Evolutionary conservation across 805 yeast species (phyloP), one percentile per base, ranked within the genome.

Genomic region (Lachancea nothofagi): DNA sequence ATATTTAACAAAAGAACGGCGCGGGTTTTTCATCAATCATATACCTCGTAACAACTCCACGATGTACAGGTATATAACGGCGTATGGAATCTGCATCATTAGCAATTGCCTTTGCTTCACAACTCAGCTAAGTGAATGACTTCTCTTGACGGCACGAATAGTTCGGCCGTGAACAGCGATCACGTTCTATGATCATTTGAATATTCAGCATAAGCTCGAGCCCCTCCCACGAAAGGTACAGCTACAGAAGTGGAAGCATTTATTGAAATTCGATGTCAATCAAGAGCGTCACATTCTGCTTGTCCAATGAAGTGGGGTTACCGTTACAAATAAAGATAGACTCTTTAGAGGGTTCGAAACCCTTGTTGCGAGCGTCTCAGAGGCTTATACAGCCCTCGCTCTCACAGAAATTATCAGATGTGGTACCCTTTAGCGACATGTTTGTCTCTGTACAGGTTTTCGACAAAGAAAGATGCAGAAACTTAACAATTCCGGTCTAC

Each of bases 221-320:
- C 9, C 10, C 9, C 25, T 10, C 25, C 9, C 25, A 10, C 25
- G 9, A 23, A 10, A 23, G 9, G 10, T 10, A 8, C 25, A 23
- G 25, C 25, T 10, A n/a, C n/a, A n/a, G 10, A 5, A 5, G 18
- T 13, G 3, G 15, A 27, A 13, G 27, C 15, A 8, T n/a, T 18
- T 22, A 13, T 22, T 13, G 32, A 21, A n/a, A 4, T 35, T 29
- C 14, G 15, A 51, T 51, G 55, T 41, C 50, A 12, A 42, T 48
- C 31, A 66, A 63, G 33, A 69, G 72, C 30, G 68, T 75, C 23
- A 71, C 79, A 5, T 79, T 76, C 54, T 75, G 75, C 50, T 64
- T 74, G 3, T 77, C 84, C 0, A 69, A 72, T 42, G 84, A 78
- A 44, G 53, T 80, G 14, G 67, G 71, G 25, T 45, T 66, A 2